These are phyloP conservation scores for Backusella tuberculispora DNA, from an alignment of 192 early-diverging fungal species.

Conservation along the genomic window DNA sequence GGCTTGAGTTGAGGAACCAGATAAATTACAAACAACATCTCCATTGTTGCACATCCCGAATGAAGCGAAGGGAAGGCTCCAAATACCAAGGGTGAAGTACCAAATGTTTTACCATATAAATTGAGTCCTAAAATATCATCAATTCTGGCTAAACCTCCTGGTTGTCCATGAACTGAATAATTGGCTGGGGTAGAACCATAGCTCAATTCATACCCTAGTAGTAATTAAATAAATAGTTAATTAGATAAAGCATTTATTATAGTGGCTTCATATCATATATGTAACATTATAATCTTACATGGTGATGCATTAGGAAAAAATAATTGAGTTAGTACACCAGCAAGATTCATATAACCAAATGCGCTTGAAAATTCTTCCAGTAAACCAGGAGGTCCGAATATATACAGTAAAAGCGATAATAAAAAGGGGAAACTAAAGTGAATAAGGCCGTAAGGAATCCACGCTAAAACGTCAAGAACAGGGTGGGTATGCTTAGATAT, in stretches of 20 bases:
- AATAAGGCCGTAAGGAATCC: conserved; percentile 72
- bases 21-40: conserved; percentile 61
- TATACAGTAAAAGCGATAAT: conserved; percentile 48
- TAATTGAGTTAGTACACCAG: conserved; percentile 68
- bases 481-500: conserved; percentile 51
- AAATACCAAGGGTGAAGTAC: conserved; percentile 72
- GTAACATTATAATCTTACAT: conserved; percentile 47
- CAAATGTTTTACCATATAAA: conserved; percentile 64
- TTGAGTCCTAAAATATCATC: conserved; percentile 65
- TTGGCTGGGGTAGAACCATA: conserved; percentile 63
- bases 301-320: conserved; percentile 69
- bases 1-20: conserved; percentile 47
- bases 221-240: not conserved
- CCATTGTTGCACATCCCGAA: conserved; percentile 66
- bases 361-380: conserved; percentile 57
- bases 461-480: conserved; percentile 62
- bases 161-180: conserved; percentile 69
- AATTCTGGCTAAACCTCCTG: conserved; percentile 66
- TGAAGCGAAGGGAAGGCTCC: conserved; percentile 77
- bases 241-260: not conserved
- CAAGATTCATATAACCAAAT: conserved; percentile 68
- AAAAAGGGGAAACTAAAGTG: conserved; percentile 68
- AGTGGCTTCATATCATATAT: not conserved
- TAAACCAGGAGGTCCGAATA: conserved; percentile 53
- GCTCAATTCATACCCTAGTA: conserved; percentile 65